Evolutionary conservation across 106 monocot genomes (phyloP), one percentile per base, ranked within the genome.

Genomic region (Dendrobium chrysotoxum): DNA sequence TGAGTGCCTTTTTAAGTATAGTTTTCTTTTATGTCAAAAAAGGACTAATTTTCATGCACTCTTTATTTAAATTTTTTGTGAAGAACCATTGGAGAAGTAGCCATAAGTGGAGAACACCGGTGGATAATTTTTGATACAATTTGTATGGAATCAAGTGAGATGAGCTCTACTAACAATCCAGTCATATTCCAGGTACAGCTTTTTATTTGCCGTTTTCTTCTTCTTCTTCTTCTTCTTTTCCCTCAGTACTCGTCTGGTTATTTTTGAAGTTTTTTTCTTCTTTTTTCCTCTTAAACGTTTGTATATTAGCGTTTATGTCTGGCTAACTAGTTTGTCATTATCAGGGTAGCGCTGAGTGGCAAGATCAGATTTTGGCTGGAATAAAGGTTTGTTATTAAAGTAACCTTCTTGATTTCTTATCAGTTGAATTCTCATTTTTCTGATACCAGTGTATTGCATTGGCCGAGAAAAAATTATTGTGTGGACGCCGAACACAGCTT

Each of bases 361-460:
- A 58, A 74, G 18, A 57, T 79, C 78, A 83, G 30, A 57, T 79
- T 78, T 83, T 58, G 72, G 83, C 78, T 73, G 83, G 79, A 83
- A 73, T 83, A 53, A 83, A 83, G 83, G 83, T 83, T 74, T 79
- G 41, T 83, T 78, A 39, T 83, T 77, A 13, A 11, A 50, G 11
- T 50, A 50, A 50, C 11, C 50, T 50, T 9, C 9, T 44, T 6
- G 8, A 44, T 44, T 44, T 7, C 44, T 44, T 44, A 44, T 44
- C 50, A 50, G 50, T 15, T 50, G 0, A 11, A 50, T 15, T 13
- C 11, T 50, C 50, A 50, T 50, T 50, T 50, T 50, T 50, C 44
- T 35, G 35, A 35, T 35, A 35, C 2, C 35, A 35, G 35, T 35
- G 0, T 35, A 1, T 35, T 35, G 35, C 35, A 35, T 35, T 35